Conservation (phyloP, 495 filamentous ascomycete species). For the Sabuloglossum arenarium region DNA sequence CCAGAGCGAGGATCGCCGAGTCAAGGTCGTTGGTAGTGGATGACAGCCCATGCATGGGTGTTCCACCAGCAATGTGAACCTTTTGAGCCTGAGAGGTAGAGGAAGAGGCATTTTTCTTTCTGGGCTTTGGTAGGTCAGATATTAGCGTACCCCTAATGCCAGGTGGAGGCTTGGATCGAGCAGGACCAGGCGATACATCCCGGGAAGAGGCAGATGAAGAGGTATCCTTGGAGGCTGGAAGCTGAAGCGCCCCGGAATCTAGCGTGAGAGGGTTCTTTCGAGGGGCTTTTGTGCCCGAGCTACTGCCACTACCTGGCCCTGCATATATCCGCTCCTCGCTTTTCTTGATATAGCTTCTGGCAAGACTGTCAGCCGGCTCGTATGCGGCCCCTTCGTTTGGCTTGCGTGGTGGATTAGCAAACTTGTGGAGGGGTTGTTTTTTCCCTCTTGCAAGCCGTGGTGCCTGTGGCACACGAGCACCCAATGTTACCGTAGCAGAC, state of each 20-base stretch:
- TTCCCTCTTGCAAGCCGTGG: constrained; percentile 32
- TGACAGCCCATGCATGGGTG: constrained; percentile 55
- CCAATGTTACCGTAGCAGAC: constrained; percentile 6
- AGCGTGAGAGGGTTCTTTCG: constrained; percentile 17
- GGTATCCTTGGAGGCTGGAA: constrained; percentile 14
- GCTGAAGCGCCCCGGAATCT: constrained; percentile 19
- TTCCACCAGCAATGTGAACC: constrained; percentile 45
- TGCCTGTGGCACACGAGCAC: constrained; percentile 11
- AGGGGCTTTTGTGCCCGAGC: not conserved
- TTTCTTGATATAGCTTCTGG: constrained; percentile 39
- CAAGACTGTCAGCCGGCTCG: constrained; percentile 21
- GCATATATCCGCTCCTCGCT: constrained; percentile 43
- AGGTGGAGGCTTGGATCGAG: constrained; percentile 34
- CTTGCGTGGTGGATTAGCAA: constrained; percentile 34
- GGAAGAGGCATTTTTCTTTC: not conserved
- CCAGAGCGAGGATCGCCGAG: constrained; percentile 73
- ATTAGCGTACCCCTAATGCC: constrained; percentile 56
- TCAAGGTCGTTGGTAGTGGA: constrained; percentile 68
- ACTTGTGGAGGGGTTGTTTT: constrained; percentile 35
- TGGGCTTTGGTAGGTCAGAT: constrained; percentile 34
- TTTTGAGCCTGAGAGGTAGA: constrained; percentile 16
- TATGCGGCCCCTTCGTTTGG: constrained; percentile 23
- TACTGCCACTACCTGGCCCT: constrained; percentile 2
- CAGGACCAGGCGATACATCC: constrained; percentile 19
- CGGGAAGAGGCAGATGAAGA: constrained; percentile 17